Conservation (phyloP, 371 early-diverging fungal species). For the Mucor irregularis region DNA sequence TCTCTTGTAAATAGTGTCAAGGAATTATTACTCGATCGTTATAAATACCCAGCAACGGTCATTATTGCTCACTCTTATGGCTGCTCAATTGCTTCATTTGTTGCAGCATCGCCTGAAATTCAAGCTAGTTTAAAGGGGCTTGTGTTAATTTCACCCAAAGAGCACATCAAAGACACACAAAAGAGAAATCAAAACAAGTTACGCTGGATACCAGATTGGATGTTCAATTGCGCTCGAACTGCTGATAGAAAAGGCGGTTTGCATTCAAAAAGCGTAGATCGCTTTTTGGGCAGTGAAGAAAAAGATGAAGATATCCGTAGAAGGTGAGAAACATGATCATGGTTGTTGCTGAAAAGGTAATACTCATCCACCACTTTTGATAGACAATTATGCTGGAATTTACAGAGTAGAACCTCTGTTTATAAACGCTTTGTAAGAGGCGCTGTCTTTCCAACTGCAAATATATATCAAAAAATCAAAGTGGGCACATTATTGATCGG, state of each 20-base stretch:
- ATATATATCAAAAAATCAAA: slow-evolving; percentile 49
- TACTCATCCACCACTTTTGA: too few species aligned
- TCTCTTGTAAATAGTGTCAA: slow-evolving; percentile 58
- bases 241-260: slow-evolving; percentile 67
- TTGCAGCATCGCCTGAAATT: slow-evolving; percentile 42
- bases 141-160: slow-evolving; percentile 66
- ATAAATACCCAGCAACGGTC: slow-evolving; percentile 60
- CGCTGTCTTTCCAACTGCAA: slow-evolving; percentile 44
- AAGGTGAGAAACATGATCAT: slow-evolving; percentile 22
- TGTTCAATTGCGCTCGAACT: slow-evolving; percentile 54
- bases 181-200: slow-evolving; percentile 33
- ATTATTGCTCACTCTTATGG: slow-evolving; percentile 75
- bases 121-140: slow-evolving; percentile 50
- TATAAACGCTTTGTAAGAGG: slow-evolving; percentile 58
- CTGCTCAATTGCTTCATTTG: slow-evolving; percentile 59
- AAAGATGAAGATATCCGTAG: slow-evolving; percentile 38
- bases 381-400: slow-evolving; percentile 69
- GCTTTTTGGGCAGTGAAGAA: slow-evolving; percentile 53
- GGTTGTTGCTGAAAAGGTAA: too few species aligned
- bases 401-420: slow-evolving; percentile 52
- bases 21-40: slow-evolving; percentile 52
- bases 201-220: slow-evolving; percentile 54
- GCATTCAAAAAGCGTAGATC: slow-evolving; percentile 59
- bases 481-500: slow-evolving; percentile 62
- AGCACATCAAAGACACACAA: slow-evolving; percentile 49